Conservation (phyloP, 1,284 basidiomycete genomes). For the Coniferiporia weirii region DNA sequence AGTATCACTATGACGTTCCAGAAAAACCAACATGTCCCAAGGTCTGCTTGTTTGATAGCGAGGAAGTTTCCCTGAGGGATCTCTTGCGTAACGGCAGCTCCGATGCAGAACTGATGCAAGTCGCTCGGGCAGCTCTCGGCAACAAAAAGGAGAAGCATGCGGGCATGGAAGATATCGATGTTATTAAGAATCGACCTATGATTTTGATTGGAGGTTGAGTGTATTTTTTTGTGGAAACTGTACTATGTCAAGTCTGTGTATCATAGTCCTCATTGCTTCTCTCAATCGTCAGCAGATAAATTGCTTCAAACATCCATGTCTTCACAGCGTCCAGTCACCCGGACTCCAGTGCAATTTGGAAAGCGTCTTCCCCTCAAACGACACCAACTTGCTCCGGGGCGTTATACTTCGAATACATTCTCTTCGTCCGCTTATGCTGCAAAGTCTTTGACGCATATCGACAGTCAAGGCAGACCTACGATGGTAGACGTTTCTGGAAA, state of each 20-base stretch:
- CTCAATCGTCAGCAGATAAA: neutral
- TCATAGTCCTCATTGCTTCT: slow-evolving; percentile 14
- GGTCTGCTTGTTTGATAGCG: slow-evolving; percentile 85
- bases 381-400: too few species aligned
- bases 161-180: slow-evolving; percentile 77
- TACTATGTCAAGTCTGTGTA: slow-evolving; percentile 19
- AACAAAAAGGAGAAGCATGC: slow-evolving; percentile 83
- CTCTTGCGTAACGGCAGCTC: slow-evolving; percentile 57
- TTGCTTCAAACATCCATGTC: neutral
- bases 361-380: neutral
- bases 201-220: slow-evolving; percentile 87
- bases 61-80: slow-evolving; percentile 79
- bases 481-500: slow-evolving; percentile 83
- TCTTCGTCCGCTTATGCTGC: neutral
- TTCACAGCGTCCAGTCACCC: neutral
- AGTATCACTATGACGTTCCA: slow-evolving; percentile 1
- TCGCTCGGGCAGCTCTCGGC: slow-evolving; percentile 62
- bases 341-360: neutral
- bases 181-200: slow-evolving; percentile 77
- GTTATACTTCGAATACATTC: neutral
- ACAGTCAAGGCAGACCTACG: slow-evolving; percentile 57
- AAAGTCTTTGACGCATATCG: slow-evolving; percentile 60
- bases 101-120: slow-evolving; percentile 60
- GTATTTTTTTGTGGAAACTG: slow-evolving; percentile 26
- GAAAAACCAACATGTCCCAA: slow-evolving; percentile 25